These are phyloP conservation scores for Leucogyrophana mollusca DNA, from an alignment of 768 basidiomycete species.

Conservation along the genomic window DNA sequence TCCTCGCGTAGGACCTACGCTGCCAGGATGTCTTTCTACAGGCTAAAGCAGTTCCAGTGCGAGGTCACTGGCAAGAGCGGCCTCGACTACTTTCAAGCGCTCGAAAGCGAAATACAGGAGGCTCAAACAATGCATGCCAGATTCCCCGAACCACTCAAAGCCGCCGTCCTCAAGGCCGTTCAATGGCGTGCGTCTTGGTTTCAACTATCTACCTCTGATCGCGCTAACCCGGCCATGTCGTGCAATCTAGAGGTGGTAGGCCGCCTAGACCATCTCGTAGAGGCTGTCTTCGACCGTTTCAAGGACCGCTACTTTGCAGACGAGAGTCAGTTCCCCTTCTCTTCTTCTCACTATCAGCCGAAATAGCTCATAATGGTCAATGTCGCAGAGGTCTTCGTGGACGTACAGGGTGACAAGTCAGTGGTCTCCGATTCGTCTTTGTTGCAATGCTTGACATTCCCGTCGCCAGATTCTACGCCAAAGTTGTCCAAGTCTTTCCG, in stretches of 20 bases:
- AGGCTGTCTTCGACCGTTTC: conserved; percentile 93
- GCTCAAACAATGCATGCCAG: conserved; percentile 85
- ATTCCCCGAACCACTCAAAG: conserved; percentile 92
- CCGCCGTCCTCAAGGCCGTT: conserved; percentile 85
- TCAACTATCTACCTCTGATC: conserved; percentile 16
- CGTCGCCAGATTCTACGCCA: conserved; percentile 71
- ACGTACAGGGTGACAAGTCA: conserved; percentile 84
- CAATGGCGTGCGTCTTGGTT: conserved; percentile 86
- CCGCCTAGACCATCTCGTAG: conserved; percentile 91
- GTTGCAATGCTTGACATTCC: conserved; percentile 6
- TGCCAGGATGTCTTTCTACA: conserved; percentile 92
- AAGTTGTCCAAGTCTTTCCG: conserved; percentile 75
- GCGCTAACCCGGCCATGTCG: conserved; percentile 10
- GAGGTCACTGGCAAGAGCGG: conserved; percentile 95
- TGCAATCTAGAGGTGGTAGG: conserved; percentile 84
- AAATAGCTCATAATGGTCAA: conserved; percentile 14
- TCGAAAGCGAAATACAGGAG: conserved; percentile 89
- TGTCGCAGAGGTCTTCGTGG: conserved; percentile 77
- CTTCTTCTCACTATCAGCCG: conserved; percentile 5
- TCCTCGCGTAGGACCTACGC: conserved; percentile 71
- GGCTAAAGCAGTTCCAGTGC: conserved; percentile 92
- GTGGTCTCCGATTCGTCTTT: conserved; percentile 18
- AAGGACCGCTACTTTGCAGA: conserved; percentile 91
- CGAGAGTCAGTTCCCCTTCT: conserved; percentile 66
- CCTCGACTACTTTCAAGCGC: conserved; percentile 91